phyloP scores from a whole-genome alignment of 176 grass and related monocot genomes.

The Cenchrus americanus region DNA sequence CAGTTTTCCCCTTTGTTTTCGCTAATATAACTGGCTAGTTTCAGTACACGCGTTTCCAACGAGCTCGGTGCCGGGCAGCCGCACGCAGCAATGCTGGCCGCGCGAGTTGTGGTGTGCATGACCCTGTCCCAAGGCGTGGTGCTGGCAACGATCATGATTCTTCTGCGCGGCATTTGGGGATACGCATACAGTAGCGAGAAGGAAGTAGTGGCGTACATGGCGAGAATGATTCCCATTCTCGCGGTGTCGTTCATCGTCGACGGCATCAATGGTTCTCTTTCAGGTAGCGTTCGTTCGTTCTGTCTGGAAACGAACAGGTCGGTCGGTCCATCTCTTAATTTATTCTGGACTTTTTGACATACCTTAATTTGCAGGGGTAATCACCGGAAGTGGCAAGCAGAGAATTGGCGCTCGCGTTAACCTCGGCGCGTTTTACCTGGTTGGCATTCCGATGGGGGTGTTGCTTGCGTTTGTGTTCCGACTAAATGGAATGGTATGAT shows the following conservation, averaged over 20 bases:
- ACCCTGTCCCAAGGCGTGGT: slow-evolving; percentile 15
- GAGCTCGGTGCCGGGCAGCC: not conserved
- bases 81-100: not conserved
- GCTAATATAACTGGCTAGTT: not conserved
- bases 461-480: not conserved
- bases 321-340: too few relatives aligned
- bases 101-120: slow-evolving; percentile 1
- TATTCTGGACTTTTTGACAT: too few relatives aligned
- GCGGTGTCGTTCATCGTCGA: slow-evolving; percentile 15
- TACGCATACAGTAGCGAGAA: slow-evolving; percentile 33
- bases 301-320: not conserved
- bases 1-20: not conserved
- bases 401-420: not conserved
- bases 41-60: slow-evolving; percentile 2
- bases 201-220: slow-evolving; percentile 21
- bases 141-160: slow-evolving; percentile 4
- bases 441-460: not conserved
- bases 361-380: not conserved
- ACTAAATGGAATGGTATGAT: not conserved
- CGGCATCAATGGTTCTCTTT: slow-evolving; percentile 27
- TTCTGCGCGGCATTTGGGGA: slow-evolving; percentile 24
- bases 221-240: slow-evolving; percentile 28
- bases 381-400: slow-evolving; percentile 15
- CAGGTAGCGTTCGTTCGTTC: slow-evolving; percentile 6
- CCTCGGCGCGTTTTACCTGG: slow-evolving; percentile 6